These are phyloP conservation scores for Scytalidium sp. DNA, from an alignment of 2,329 filamentous ascomycete species.

Conservation along the genomic window DNA sequence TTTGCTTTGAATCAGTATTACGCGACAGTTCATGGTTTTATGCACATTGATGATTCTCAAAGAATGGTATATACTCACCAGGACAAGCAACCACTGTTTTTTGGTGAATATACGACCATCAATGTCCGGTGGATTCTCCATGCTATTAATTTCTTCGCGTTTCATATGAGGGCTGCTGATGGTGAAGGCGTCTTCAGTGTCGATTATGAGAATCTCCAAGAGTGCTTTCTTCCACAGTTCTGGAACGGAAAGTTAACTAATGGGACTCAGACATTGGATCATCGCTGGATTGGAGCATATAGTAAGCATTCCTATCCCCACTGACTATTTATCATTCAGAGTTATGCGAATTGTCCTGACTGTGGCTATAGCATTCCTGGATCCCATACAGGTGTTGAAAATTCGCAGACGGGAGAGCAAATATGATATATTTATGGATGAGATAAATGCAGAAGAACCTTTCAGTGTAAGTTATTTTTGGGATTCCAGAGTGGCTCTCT, in stretches of 20 bases:
- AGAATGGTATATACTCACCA: conserved; percentile 37
- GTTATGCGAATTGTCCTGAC: background rate
- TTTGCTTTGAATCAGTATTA: conserved; percentile 21
- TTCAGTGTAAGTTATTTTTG: background rate
- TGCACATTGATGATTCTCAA: conserved; percentile 42
- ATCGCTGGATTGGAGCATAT: conserved; percentile 49
- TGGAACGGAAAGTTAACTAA: conserved; percentile 35
- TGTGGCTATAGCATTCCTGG: conserved; percentile 1
- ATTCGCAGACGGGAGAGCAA: background rate
- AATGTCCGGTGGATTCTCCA: conserved; percentile 45
- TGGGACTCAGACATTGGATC: conserved; percentile 33
- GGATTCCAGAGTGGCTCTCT: background rate
- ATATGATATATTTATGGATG: background rate
- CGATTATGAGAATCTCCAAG: conserved; percentile 32
- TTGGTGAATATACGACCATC: conserved; percentile 31
- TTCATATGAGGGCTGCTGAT: conserved; percentile 38
- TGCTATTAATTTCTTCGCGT: conserved; percentile 49
- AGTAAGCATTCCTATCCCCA: conserved; percentile 23
- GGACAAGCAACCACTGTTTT: conserved; percentile 35
- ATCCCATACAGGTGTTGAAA: background rate
- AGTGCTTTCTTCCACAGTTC: conserved; percentile 35
- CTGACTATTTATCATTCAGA: background rate
- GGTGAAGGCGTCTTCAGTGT: conserved; percentile 34
- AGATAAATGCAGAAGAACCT: background rate
- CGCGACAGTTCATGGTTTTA: conserved; percentile 14